These are phyloP conservation scores for Fusarium sp. DNA, from an alignment of 2,329 filamentous ascomycete genomes.

Conservation along the genomic window DNA sequence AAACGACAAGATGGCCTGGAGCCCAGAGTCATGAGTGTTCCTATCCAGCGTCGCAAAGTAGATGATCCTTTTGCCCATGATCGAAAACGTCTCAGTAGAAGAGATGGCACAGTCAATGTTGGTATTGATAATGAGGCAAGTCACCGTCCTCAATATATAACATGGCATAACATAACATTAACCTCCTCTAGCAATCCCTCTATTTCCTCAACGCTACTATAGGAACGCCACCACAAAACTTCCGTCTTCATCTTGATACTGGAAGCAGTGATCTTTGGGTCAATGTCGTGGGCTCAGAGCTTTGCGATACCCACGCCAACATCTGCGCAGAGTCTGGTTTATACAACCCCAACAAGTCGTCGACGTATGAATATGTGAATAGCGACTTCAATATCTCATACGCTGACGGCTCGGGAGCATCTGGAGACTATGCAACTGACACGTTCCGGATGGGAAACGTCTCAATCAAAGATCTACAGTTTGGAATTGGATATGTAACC, in stretches of 20 bases:
- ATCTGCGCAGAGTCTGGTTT: constrained; percentile 72
- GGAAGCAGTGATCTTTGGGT: constrained; percentile 78
- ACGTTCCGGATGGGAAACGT: constrained; percentile 69
- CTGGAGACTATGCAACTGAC: constrained; percentile 84
- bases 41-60: constrained; percentile 53
- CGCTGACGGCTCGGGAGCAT: constrained; percentile 80
- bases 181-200: constrained; percentile 62
- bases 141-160: neutral
- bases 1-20: constrained; percentile 46
- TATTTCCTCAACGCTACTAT: constrained; percentile 73
- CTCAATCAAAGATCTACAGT: constrained; percentile 69
- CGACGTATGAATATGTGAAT: constrained; percentile 78
- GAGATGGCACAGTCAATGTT: constrained; percentile 58
- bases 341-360: constrained; percentile 77
- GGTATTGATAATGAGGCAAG: constrained; percentile 67
- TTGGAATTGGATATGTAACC: constrained; percentile 76
- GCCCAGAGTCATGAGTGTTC: constrained; percentile 59
- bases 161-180: neutral
- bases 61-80: constrained; percentile 58
- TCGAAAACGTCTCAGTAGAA: constrained; percentile 54
- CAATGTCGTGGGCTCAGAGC: constrained; percentile 70
- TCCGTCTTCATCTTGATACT: constrained; percentile 73
- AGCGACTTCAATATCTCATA: constrained; percentile 89
- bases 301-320: constrained; percentile 63
- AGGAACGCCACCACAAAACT: constrained; percentile 68